Evolutionary conservation across 768 basidiomycete species (phyloP), one percentile per base, ranked within the genome.

Genomic region (Calocybe indica): DNA sequence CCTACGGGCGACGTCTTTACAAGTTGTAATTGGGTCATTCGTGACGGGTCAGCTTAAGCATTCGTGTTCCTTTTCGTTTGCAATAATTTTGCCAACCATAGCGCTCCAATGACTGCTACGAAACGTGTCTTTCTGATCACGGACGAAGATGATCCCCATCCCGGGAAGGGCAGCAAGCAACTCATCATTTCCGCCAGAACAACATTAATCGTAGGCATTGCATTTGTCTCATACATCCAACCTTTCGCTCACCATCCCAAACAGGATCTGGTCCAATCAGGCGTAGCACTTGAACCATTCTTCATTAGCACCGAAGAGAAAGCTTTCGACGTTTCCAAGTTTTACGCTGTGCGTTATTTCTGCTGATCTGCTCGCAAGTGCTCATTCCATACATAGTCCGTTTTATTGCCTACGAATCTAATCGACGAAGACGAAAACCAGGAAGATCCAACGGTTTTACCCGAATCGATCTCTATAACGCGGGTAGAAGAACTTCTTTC

Each of bases 51-150:
- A 49, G 78, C 56, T 6, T 40, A 7, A 22, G 13, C 7, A 31
- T 43, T 1, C 9, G 7, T 8, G 7, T 14, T 10, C 14, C 8
- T 2, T 2, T 38, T 13, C 6, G 4, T 15, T 10, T 6, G 28
- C 28, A 5, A 7, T 35, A 36, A 40, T 12, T 22, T 30, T 45
- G 28, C 29, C 13, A 34, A 36, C 45, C 35, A 14, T 51, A 92
- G 90, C 8, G 87, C 89, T 6, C 83, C 85, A 14, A 92, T 93
- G 59, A 90, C 83, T 0, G 90, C 92, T 2, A 83, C 86, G n/a
- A 94, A 95, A 60, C 83, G 93, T 5, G 78, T 98, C 1, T 97
- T 97, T 62, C 69, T 95, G 35, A 88, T 99, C 37, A 98, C 96
- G 0, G 87, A 98, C 59, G 83, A 88, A 54, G 92, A 93, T 55